phyloP scores from a whole-genome alignment of 2,329 filamentous ascomycete genomes.

The Aspergillus calidoustus region DNA sequence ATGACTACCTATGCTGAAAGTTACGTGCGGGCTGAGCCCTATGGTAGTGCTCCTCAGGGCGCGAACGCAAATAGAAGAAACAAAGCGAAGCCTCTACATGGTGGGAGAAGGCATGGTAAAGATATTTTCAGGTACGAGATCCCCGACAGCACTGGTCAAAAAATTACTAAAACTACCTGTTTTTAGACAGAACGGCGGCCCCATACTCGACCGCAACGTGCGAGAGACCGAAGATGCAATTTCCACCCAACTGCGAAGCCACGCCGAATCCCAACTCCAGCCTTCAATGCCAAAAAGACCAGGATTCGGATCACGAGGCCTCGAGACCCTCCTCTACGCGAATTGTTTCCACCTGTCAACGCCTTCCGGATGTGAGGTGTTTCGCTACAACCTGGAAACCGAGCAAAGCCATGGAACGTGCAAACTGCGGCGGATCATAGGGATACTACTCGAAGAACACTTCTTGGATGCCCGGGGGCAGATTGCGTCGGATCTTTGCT shows the following conservation, averaged over 20 bases:
- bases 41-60: background rate
- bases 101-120: background rate
- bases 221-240: background rate
- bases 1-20: background rate
- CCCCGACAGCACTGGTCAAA: too few relatives aligned
- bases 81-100: background rate
- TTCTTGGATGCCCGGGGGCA: slow-evolving; percentile 28
- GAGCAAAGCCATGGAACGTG: slow-evolving; percentile 38
- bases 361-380: slow-evolving; percentile 42
- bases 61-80: background rate
- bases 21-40: background rate
- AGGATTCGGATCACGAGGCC: background rate
- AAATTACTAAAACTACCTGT: too few relatives aligned
- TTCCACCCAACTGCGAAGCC: background rate
- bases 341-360: slow-evolving; percentile 44
- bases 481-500: slow-evolving; percentile 47
- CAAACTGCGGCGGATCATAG: slow-evolving; percentile 54
- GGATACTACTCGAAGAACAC: slow-evolving; percentile 49
- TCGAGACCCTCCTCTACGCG: slow-evolving; percentile 33
- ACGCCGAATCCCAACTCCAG: background rate
- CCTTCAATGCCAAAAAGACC: background rate
- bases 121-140: background rate
- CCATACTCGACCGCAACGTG: background rate
- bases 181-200: background rate
- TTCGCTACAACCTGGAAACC: slow-evolving; percentile 49